Conservation (phyloP, 495 filamentous ascomycete species). For the Tuber magnatum region DNA sequence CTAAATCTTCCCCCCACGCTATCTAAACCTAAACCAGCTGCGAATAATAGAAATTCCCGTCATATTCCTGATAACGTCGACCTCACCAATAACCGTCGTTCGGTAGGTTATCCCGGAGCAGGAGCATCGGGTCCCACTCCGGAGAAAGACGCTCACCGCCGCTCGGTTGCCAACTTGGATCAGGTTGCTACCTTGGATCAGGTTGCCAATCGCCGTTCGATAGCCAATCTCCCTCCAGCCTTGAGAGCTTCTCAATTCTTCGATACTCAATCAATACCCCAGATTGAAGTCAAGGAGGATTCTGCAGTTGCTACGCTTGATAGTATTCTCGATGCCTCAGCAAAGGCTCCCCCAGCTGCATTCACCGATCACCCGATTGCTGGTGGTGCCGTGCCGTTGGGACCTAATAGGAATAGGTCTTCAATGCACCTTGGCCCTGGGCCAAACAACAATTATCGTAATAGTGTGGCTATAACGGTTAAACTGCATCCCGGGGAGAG, state of each 20-base stretch:
- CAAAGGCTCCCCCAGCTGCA: constrained; percentile 80
- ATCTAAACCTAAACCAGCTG: constrained; percentile 60
- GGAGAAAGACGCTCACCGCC: constrained; percentile 31
- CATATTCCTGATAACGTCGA: constrained; percentile 46
- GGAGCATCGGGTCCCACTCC: constrained; percentile 35
- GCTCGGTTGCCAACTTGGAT: constrained; percentile 16
- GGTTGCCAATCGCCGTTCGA: constrained; percentile 25
- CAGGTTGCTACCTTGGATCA: constrained; percentile 24
- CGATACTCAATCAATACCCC: constrained; percentile 45
- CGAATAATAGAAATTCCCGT: constrained; percentile 57
- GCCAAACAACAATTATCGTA: constrained; percentile 26
- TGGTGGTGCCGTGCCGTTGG: constrained; percentile 48
- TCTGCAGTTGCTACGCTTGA: constrained; percentile 59
- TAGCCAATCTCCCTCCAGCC: constrained; percentile 64
- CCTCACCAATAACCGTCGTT: constrained; percentile 32
- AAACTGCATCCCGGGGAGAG: constrained; percentile 37
- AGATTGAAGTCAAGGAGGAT: constrained; percentile 33
- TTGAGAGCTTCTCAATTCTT: constrained; percentile 88
- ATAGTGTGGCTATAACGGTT: constrained; percentile 37
- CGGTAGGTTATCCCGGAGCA: constrained; percentile 21
- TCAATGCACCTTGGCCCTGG: constrained; percentile 18
- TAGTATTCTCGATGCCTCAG: constrained; percentile 90
- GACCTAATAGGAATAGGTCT: constrained; percentile 30
- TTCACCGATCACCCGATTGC: constrained; percentile 90
- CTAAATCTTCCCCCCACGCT: constrained; percentile 84